Percentiles rank a stretch among this genome's conserved stretches.
Conservation (phyloP, 2,329 filamentous ascomycete genomes). For the Aulographum hederae region DNA sequence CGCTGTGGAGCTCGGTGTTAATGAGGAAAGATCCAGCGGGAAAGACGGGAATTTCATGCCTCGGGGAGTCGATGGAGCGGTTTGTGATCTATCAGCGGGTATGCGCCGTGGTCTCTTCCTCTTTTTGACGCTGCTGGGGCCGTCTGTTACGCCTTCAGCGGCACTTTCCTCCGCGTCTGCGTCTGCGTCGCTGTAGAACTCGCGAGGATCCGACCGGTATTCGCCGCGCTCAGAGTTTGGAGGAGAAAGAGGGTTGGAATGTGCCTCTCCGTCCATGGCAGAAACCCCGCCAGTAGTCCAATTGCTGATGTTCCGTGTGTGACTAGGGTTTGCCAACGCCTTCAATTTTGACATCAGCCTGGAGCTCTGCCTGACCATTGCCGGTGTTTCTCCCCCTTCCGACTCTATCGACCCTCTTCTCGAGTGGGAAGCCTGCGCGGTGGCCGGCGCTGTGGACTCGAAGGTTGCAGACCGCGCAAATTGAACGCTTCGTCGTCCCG, state of each 20-base stretch:
- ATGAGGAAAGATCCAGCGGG: slow-evolving; percentile 24
- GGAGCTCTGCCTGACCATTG: slow-evolving; percentile 27
- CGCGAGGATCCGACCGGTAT: slow-evolving; percentile 33
- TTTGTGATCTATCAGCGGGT: slow-evolving; percentile 34
- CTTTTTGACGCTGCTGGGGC: slow-evolving; percentile 15
- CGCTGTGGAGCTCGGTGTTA: slow-evolving; percentile 16
- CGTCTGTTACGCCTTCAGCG: slow-evolving; percentile 41
- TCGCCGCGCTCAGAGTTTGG: slow-evolving; percentile 16
- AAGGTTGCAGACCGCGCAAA: slow-evolving; percentile 37
- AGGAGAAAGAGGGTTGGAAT: neutral
- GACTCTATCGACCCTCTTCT: slow-evolving; percentile 18
- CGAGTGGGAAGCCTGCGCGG: slow-evolving; percentile 46
- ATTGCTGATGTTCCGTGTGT: slow-evolving; percentile 24
- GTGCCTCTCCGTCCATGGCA: neutral
- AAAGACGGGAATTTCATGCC: slow-evolving; percentile 24
- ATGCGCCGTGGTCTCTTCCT: slow-evolving; percentile 44
- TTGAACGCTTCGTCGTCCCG: slow-evolving; percentile 51
- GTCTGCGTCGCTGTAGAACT: slow-evolving; percentile 51
- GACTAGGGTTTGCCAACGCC: slow-evolving; percentile 44
- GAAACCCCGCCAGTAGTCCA: slow-evolving; percentile 11
- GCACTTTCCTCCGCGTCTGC: slow-evolving; percentile 76
- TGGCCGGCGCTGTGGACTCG: slow-evolving; percentile 25
- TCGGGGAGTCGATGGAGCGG: slow-evolving; percentile 48
- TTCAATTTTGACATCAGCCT: slow-evolving; percentile 66
- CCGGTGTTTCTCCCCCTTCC: slow-evolving; percentile 38